Evolutionary conservation across 352 stramenopile genomes (phyloP), one percentile per base, ranked within the genome.

Genomic region (Pythium diclinum): DNA sequence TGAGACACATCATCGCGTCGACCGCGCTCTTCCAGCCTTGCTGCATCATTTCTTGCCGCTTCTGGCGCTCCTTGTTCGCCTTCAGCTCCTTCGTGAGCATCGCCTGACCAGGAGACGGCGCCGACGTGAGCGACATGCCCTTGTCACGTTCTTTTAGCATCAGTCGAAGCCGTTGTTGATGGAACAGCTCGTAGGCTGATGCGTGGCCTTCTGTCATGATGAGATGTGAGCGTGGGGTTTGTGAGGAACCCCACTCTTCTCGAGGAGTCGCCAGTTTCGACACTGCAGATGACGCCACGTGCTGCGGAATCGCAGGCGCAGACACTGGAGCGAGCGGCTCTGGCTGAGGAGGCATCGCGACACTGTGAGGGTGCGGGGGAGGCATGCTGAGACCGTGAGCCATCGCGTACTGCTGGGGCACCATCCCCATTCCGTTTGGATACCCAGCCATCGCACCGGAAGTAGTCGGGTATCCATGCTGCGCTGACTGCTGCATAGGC

Each of bases 41-140:
- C 23, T 95, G 85, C 83, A 95, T 92, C 61, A 95, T 93, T 32
- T 87, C 85, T 72, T 95, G 87, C 23, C 85, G 81, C 23, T 90
- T 90, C 73, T 94, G 85, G 8, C 85, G 82, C 61, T 95, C 87
- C 52, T 93, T 95, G 72, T 95, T 95, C 8, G 85, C 87, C 57
- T 91, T 85, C 25, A 95, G 71, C 55, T 95, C 87, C 63, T 93
- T 94, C n/a, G 87, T 95, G 8, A 95, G 74, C 75, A 95, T 75
- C 9, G 87, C 87, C 72, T 95, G 87, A 5, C 87, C 87, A 23
- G 87, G 87, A 17, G 87, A 95, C 21, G 85, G 85, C 8, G 83
- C 85, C 1, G 85, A 91, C 0, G 81, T 88, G 46, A 95, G 65
- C 47, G 85, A 81, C 66, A 92, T 77, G 4, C 81, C 87, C n/a